These are phyloP conservation scores for Geranium brycei DNA, from an alignment of 345 rosid species.

Conservation along the genomic window DNA sequence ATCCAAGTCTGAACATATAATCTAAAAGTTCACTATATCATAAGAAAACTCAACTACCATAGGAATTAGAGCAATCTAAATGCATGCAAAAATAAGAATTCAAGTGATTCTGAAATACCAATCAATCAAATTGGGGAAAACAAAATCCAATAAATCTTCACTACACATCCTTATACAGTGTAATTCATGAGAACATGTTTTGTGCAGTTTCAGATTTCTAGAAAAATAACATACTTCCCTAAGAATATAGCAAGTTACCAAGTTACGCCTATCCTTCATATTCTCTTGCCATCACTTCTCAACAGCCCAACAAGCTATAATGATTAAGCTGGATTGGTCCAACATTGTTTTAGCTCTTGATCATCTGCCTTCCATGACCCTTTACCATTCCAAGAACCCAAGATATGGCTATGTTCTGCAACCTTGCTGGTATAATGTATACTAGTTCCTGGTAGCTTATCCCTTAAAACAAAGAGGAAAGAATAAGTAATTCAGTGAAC, in stretches of 20 bases:
- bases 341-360: slow-evolving; percentile 55
- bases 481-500: neutral
- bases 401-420: slow-evolving; percentile 34
- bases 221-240: too few relatives aligned
- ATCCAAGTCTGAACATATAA: neutral
- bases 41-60: too few relatives aligned
- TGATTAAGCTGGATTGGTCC: slow-evolving; percentile 36
- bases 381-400: slow-evolving; percentile 32
- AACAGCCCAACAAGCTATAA: too few relatives aligned
- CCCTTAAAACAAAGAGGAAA: slow-evolving; percentile 23
- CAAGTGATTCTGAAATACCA: neutral
- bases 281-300: too few relatives aligned
- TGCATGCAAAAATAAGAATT: neutral
- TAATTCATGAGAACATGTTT: too few relatives aligned
- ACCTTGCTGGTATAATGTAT: slow-evolving; percentile 39
- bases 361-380: slow-evolving; percentile 75
- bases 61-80: neutral
- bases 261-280: too few relatives aligned
- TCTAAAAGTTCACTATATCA: neutral
- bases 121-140: neutral
- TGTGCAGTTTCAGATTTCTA: too few relatives aligned
- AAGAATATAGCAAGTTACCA: too few relatives aligned
- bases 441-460: slow-evolving; percentile 53
- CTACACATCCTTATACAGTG: neutral
- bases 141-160: neutral